Base-by-base conservation (phyloP, 2,329 filamentous ascomycete genomes). In the Akanthomyces muscarius region DNA sequence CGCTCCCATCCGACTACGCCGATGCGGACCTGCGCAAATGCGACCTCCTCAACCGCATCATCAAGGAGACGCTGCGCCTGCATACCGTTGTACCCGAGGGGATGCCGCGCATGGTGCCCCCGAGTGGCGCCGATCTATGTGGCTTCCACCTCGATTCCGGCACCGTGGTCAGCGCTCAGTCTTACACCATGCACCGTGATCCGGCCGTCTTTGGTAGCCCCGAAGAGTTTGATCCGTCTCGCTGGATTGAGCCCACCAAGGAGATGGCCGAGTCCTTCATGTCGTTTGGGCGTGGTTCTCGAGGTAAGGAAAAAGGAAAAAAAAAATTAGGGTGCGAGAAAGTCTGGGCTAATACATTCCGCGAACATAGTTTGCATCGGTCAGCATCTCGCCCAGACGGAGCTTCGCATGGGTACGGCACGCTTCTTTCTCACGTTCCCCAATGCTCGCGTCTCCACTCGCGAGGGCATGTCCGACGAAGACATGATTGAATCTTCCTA, bases 311-410 rank as follows among this genome's bases (percentile, higher is more conserved):
- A 21, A 21, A 21, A 21, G 1, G 21, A 1, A 21, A n/a, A n/a
- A n/a, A n/a, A n/a, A n/a, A n/a, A n/a, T 21, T 21, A 21, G 21
- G 21, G 21, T 21, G 21, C 21, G 21, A 21, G 21, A 21, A 21
- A 1, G 21, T 21, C 21, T 21, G 21, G 21, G 7, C 47, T 51
- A 25, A 41, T 2, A 38, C 28, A 50, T 10, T n/a, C 16, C 33
- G 48, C 25, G 21, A n/a, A 51, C 11, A 5, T 64, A 76, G 72
- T 71, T 2, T 88, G 85, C 65, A 74, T 88, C 16, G 85, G 85
- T 1, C 72, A 84, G 38, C 83, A 86, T 65, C 74, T 88, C 21
- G 84, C 85, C 0, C 73, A 76, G 21, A 83, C 83, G 72, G 84
- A 87, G 67, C 68, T 87, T 36, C 76, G 83, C 6, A 77, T 84